These are phyloP conservation scores for Pythium myriotylum DNA, from an alignment of 352 stramenopile genomes.

Conservation along the genomic window DNA sequence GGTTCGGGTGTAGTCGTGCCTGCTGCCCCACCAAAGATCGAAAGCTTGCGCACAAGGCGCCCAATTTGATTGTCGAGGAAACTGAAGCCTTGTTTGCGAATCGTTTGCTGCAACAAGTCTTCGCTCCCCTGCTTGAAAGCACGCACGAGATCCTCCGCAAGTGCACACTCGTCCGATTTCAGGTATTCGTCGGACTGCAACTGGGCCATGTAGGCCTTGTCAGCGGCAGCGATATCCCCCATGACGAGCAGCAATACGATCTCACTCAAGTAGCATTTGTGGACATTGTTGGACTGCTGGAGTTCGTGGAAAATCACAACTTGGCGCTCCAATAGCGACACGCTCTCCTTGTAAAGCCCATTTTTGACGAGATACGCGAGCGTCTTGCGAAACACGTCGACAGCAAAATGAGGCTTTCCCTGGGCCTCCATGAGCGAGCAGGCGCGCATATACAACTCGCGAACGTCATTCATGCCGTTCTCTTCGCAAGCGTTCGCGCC, in stretches of 20 bases:
- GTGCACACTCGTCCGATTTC: constrained; percentile 72
- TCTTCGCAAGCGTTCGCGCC: constrained; percentile 54
- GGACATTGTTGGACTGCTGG: constrained; percentile 64
- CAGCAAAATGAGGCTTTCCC: constrained; percentile 81
- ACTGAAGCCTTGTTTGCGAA: constrained; percentile 76
- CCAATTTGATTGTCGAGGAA: constrained; percentile 82
- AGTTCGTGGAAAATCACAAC: constrained; percentile 61
- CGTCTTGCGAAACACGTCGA: constrained; percentile 82
- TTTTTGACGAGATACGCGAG: constrained; percentile 71
- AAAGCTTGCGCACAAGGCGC: constrained; percentile 66
- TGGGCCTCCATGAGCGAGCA: constrained; percentile 80
- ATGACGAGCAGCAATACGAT: constrained; percentile 59
- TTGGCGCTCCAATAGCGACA: constrained; percentile 56
- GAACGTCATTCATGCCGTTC: constrained; percentile 47
- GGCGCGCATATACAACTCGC: constrained; percentile 60
- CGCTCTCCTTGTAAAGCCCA: constrained; percentile 43
- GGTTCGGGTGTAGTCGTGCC: constrained; percentile 4
- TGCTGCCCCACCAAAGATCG: constrained; percentile 45
- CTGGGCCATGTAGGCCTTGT: constrained; percentile 75
- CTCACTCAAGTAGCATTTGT: constrained; percentile 78
- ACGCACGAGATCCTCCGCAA: constrained; percentile 75
- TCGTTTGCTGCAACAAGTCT: constrained; percentile 65
- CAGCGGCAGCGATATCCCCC: constrained; percentile 71
- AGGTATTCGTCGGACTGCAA: constrained; percentile 80
- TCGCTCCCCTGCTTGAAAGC: constrained; percentile 82